Evolutionary conservation across 2,329 filamentous ascomycete species (phyloP).

Genomic region (Calonectria multiphialidica): DNA sequence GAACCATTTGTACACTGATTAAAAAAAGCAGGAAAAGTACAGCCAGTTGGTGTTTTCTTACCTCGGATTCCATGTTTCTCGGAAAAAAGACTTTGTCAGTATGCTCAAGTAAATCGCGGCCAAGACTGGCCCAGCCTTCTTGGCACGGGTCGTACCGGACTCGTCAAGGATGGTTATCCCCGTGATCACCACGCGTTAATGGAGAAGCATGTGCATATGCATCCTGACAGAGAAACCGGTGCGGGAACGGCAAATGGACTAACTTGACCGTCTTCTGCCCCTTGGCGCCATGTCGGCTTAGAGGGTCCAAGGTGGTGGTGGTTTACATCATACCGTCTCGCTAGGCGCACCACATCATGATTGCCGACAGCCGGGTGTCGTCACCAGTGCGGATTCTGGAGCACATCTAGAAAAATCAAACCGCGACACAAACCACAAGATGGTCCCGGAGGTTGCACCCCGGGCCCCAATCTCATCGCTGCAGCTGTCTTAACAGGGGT

Average conservation of each 20-base stretch:
- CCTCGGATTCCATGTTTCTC: too few species aligned
- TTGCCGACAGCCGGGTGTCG: neutral
- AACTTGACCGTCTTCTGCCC: neutral
- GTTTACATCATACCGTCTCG: neutral
- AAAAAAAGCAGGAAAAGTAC: too few species aligned
- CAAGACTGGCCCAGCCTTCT: neutral
- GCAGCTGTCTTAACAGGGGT: neutral
- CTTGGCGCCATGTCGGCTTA: neutral
- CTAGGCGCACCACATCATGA: neutral
- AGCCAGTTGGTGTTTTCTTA: too few species aligned
- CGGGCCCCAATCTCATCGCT: neutral
- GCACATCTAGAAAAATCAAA: neutral
- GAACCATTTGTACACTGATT: neutral
- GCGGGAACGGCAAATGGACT: neutral
- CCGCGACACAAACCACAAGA: neutral
- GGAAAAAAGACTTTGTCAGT: neutral
- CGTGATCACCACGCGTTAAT: neutral
- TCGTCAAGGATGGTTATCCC: neutral
- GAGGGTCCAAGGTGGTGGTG: neutral
- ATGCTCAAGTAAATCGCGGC: neutral
- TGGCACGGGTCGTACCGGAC: slow-evolving; percentile 2
- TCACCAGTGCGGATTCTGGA: neutral
- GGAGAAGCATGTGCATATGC: neutral
- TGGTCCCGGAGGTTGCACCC: neutral
- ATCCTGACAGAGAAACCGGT: neutral